These are phyloP conservation scores for Geosmithia putterillii DNA, from an alignment of 2,329 filamentous ascomycete genomes.

Conservation along the genomic window DNA sequence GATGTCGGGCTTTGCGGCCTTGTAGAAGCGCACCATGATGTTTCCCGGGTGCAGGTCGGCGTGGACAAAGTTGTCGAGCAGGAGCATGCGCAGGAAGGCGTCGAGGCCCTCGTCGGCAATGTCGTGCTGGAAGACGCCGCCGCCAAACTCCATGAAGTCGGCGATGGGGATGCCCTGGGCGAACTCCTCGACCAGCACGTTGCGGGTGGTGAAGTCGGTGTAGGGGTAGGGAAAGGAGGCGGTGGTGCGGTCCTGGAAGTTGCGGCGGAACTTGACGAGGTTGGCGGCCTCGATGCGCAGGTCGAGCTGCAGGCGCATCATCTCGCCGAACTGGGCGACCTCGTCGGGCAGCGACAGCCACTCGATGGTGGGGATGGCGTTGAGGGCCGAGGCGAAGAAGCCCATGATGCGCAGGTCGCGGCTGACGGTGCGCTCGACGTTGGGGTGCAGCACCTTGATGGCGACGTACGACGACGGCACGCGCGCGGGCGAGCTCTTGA, in stretches of 20 bases:
- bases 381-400: slow-evolving; percentile 76
- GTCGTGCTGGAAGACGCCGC: slow-evolving; percentile 83
- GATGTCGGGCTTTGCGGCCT: slow-evolving; percentile 61
- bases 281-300: slow-evolving; percentile 91
- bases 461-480: slow-evolving; percentile 90
- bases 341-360: slow-evolving; percentile 96
- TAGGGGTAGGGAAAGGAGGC: slow-evolving; percentile 98
- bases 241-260: slow-evolving; percentile 80
- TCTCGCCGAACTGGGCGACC: slow-evolving; percentile 85
- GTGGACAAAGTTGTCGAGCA: slow-evolving; percentile 96
- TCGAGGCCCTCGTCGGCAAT: slow-evolving; percentile 93
- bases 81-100: slow-evolving; percentile 89
- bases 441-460: slow-evolving; percentile 88
- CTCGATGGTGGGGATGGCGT: slow-evolving; percentile 84
- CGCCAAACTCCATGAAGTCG: slow-evolving; percentile 83
- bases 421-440: slow-evolving; percentile 80
- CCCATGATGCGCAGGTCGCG: slow-evolving; percentile 88
- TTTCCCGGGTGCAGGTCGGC: slow-evolving; percentile 95
- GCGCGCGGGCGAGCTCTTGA: slow-evolving; percentile 75
- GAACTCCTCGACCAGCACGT: slow-evolving; percentile 90
- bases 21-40: slow-evolving; percentile 98
- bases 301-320: slow-evolving; percentile 98
- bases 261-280: slow-evolving; percentile 72
- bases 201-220: slow-evolving; percentile 79
- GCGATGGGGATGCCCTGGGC: slow-evolving; percentile 87